A percentile compares a stretch with the other conserved stretches of the same genome.
phyloP scores from a whole-genome alignment of 768 basidiomycete genomes.

The Arthromyces matolae region DNA sequence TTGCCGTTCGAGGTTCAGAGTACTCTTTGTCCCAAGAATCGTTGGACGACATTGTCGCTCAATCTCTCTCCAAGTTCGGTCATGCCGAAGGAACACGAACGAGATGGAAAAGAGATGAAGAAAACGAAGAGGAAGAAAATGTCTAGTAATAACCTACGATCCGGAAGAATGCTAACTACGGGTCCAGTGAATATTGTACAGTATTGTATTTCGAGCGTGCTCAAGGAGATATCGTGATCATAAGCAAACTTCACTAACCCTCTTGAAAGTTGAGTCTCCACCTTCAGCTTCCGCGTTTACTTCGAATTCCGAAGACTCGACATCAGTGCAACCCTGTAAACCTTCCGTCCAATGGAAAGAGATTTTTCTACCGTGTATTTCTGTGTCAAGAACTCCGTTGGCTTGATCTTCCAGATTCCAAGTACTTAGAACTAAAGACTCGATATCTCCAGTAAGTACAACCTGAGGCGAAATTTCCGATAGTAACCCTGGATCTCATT shows the following conservation, averaged over 20 bases:
- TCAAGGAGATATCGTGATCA: background rate
- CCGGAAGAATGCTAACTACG: too few relatives aligned
- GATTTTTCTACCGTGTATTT: constrained; percentile 24
- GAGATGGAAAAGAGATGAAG: constrained; percentile 18
- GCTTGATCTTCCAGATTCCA: constrained; percentile 12
- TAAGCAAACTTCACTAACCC: constrained; percentile 23
- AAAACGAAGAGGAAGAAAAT: constrained; percentile 19
- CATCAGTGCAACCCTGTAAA: constrained; percentile 8
- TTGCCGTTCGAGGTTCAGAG: constrained; percentile 69
- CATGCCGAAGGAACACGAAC: constrained; percentile 3
- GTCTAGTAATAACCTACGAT: background rate
- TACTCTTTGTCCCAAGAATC: constrained; percentile 66
- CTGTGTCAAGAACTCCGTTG: constrained; percentile 17
- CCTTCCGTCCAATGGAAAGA: constrained; percentile 14
- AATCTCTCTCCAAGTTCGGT: constrained; percentile 35
- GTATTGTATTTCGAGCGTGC: constrained; percentile 2
- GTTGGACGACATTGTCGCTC: constrained; percentile 65
- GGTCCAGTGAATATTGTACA: too few relatives aligned
- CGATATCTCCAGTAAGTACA: too few relatives aligned
- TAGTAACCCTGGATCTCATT: too few relatives aligned
- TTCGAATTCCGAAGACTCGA: constrained; percentile 21
- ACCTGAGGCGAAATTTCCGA: too few relatives aligned
- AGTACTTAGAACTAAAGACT: too few relatives aligned
- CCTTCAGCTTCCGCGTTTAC: constrained; percentile 14
- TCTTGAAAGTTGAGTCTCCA: too few relatives aligned